Evolutionary conservation across 176 grass and related monocot genomes (phyloP), one percentile per base, ranked within the genome.

Genomic region (Aegilops speltoides): DNA sequence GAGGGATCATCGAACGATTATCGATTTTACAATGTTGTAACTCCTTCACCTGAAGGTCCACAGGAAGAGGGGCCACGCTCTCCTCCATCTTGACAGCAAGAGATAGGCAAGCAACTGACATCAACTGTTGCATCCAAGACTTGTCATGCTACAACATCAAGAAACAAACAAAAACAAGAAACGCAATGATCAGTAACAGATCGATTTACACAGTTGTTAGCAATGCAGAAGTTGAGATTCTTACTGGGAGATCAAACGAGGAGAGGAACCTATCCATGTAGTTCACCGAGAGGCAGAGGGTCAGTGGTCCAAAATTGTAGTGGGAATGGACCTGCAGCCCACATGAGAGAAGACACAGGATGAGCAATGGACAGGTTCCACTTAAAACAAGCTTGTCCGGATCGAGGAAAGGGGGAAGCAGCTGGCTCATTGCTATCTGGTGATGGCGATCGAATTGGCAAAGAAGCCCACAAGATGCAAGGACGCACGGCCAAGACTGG

Each of bases 221-320:
- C 75, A 62, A 68, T 91, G 76, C 38, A 79, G 36, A 68, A 1
- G 33, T 73, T 68, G 22, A 87, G 19, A 88, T 82, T 91, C 93
- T 94, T 89, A 98, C 96, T 5, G 88, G 89, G 50, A 92, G 81
- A 75, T 91, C 46, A 92, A 86, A 86, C 11, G 64, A 84, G 25
- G 93, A 95, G 79, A 98, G 86, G 78, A 95, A 98, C 76, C 96
- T 87, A 88, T 98, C 96, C 79, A 95, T 81, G 86, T 95, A 98
- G 90, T 95, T 98, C 83, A 95, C 80, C 25, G 96, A 85, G 6
- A 95, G 91, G 68, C 87, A 98, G 36, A 92, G 88, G 16, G 86
- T 95, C 40, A 86, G 87, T 88, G 96, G 93, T 86, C 93, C 93
- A 88, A 98, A 95, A 71, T 57, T 91, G 96, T 90, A 94, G 86